Base-by-base conservation (phyloP, 1,139 yeast species). In the Kurtzmaniella quercitrusa region DNA sequence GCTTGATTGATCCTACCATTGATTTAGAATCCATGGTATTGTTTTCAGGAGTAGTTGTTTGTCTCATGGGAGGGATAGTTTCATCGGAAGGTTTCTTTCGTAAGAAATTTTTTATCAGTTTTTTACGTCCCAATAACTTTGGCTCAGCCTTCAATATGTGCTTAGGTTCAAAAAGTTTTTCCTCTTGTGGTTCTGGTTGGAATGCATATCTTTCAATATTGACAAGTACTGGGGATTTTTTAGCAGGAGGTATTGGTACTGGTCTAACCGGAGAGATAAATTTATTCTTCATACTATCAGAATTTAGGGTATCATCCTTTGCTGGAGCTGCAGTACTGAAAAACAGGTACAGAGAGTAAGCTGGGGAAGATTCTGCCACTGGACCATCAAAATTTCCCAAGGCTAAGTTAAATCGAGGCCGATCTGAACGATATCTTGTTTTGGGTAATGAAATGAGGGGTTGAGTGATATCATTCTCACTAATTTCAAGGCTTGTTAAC, bases 401-500 rank as follows among this genome's bases (percentile, higher is more conserved):
- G 14, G 16, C 14, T 5, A 31, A 6, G 6, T 31, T 31, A 9
- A 36, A 21, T 12, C 27, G 23, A 3, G 38, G 38, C 3, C 25
- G 15, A 18, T 36, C 38, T 27, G 31, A 10, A n/a, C 36, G 36
- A 15, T 31, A 31, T 9, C 18, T 14, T 14, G 16, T 31, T 9
- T 16, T 31, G 3, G 36, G 36, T 14, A 16, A 9, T 4, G 16
- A 14, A 10, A 36, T 8, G 10, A 36, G 21, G 2, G 25, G 25
- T 11, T 17, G 27, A n/a, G 15, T 12, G 14, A 19, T 36, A 14
- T 19, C 25, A 8, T 19, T 36, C n/a, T n/a, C 31, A 25, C 40
- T 43, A 3, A 46, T 41, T 7, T 50, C 53, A n/a, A 50, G 39
- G 34, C 51, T 46, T 6, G 54, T 50, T 18, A 50, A 36, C 14